Evolutionary conservation across 2,329 filamentous ascomycete species (phyloP).

Genomic region (Blumeriella jaapii): DNA sequence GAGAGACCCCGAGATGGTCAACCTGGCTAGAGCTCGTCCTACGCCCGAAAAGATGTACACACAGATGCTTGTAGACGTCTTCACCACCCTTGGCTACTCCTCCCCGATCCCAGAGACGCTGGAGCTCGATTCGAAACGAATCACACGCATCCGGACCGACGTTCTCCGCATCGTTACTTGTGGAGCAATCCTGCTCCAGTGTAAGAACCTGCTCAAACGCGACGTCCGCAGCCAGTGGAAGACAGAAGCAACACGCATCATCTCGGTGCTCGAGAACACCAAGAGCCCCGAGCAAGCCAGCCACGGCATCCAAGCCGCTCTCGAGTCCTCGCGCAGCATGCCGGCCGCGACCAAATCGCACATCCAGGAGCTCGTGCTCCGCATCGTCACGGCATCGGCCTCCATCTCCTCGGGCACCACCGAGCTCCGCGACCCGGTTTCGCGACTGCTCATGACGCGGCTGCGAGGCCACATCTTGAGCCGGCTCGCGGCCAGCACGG

Average conservation of each 20-base stretch:
- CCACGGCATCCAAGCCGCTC: conserved; percentile 49
- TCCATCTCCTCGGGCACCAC: conserved; percentile 20
- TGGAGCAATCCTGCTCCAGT: conserved; percentile 64
- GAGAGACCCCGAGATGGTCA: conserved; percentile 57
- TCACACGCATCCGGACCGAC: conserved; percentile 43
- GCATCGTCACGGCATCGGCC: conserved; percentile 34
- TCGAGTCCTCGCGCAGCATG: conserved; percentile 53
- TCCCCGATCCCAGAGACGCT: conserved; percentile 62
- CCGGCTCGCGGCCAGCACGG: conserved; percentile 52
- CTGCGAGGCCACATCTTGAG: conserved; percentile 55
- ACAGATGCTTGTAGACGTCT: conserved; percentile 63
- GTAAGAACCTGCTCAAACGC: conserved; percentile 73
- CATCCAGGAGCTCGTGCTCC: conserved; percentile 44
- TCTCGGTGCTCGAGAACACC: conserved; percentile 52
- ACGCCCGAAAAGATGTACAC: conserved; percentile 62
- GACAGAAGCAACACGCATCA: conserved; percentile 59
- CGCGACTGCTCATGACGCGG: conserved; percentile 57
- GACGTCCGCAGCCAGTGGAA: conserved; percentile 72
- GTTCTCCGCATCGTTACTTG: conserved; percentile 58
- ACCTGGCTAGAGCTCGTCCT: conserved; percentile 49
- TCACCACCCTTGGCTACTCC: conserved; percentile 51
- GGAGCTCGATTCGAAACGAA: conserved; percentile 53
- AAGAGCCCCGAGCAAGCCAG: conserved; percentile 37
- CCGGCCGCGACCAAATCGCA: conserved; percentile 49
- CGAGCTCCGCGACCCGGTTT: conserved; percentile 38